Base-by-base conservation (phyloP, 495 filamentous ascomycete genomes). In the Trichoderma asperelloides region DNA sequence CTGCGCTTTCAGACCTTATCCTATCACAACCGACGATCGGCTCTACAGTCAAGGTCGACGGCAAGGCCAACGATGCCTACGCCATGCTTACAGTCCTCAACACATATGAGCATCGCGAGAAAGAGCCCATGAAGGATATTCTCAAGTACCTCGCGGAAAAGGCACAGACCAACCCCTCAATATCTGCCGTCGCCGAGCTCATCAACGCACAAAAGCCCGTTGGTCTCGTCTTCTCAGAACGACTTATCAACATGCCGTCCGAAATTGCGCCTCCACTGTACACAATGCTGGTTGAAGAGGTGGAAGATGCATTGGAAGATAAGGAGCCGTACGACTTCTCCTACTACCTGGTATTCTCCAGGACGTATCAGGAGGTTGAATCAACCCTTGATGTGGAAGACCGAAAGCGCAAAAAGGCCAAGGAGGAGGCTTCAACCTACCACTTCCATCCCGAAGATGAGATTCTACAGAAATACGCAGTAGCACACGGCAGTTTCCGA, bases 361-460 rank as follows among this genome's bases (percentile, higher is more conserved):
- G 94, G 80, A 91, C 86, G 11, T 99, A 98, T 77, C 85, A 82
- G 28, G 96, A 98, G 78, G 84, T 98, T 43, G 88, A 84, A 68
- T 96, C 93, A 0, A 85, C 84, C 68, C 78, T 98, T 18, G 91
- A 95, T 72, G 79, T 84, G 66, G 85, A 88, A 69, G 87, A 89
- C 25, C 73, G 75, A 49, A 88, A 88, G 62, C 84, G 86, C 23
- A 86, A 86, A 75, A 93, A 93, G 82, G 92, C 92, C 76, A 89
- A 86, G 77, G 15, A 43, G 74, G 78, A 74, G 79, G 76, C 69
- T 68, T 72, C 60, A 70, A 66, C 70, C 80, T 93, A 93, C 78
- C 96, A 92, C 77, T 99, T 98, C 80, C 96, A 99, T 75, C 91
- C 95, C 2, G 96, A 99, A 77, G 96, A 99, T 73, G 95, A 99